Percentiles rank a stretch among this genome's conserved stretches.
phyloP scores from a whole-genome alignment of 2,329 filamentous ascomycete genomes.

The Aspergillus sp. region DNA sequence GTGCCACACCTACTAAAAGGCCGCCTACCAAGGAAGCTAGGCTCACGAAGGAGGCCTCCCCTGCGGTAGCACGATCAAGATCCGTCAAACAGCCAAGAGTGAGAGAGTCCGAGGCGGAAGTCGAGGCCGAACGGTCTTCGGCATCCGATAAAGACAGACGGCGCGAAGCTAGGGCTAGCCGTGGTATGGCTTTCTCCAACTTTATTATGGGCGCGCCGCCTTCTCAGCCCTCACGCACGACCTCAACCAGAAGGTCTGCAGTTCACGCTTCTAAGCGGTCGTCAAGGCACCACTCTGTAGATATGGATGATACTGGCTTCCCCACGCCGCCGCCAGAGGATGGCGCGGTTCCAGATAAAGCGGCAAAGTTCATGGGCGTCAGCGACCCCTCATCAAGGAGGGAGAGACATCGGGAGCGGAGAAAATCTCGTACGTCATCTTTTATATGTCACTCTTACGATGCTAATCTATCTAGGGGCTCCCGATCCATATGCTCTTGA shows the following conservation, averaged over 20 bases:
- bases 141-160: constrained; percentile 70
- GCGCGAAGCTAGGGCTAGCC: constrained; percentile 59
- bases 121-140: constrained; percentile 64
- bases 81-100: constrained; percentile 64
- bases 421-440: constrained; percentile 40
- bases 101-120: constrained; percentile 59
- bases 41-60: constrained; percentile 43
- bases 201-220: constrained; percentile 71
- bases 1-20: constrained; percentile 57
- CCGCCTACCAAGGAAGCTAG: constrained; percentile 56
- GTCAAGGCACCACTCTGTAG: constrained; percentile 71
- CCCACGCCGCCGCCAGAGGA: constrained; percentile 75
- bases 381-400: constrained; percentile 49
- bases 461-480: constrained; percentile 27
- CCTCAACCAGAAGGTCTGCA: constrained; percentile 67
- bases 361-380: constrained; percentile 75
- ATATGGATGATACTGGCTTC: constrained; percentile 65
- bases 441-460: not conserved
- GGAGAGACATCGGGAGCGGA: constrained; percentile 58
- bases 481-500: constrained; percentile 66
- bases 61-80: constrained; percentile 59
- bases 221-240: constrained; percentile 59
- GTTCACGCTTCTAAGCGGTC: constrained; percentile 57
- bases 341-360: constrained; percentile 71
- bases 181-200: constrained; percentile 62